Percentiles rank a stretch among this genome's conserved stretches.
Conservation (phyloP, 192 early-diverging fungal species). For the Ambispora gerdemannii region DNA sequence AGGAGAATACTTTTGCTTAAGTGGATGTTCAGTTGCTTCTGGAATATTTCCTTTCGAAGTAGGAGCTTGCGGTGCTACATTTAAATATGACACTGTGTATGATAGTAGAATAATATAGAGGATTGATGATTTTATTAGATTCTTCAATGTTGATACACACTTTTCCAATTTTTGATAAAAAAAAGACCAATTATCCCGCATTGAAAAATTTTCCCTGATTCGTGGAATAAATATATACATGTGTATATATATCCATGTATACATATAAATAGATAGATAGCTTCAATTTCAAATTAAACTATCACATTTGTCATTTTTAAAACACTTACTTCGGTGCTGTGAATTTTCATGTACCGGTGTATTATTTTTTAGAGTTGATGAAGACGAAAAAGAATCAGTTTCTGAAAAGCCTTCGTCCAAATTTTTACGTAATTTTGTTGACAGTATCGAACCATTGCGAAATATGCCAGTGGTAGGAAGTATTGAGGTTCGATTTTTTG, state of each 20-base stretch:
- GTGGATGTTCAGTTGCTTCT: not conserved
- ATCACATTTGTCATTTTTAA: not conserved
- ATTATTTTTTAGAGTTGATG: not conserved
- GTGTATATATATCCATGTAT: too few species aligned
- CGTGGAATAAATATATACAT: too few species aligned
- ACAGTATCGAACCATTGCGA: not conserved
- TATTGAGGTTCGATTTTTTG: not conserved
- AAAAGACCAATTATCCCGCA: too few species aligned
- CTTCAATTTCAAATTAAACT: too few species aligned
- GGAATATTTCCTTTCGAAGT: not conserved
- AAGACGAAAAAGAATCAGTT: not conserved
- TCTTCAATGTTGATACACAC: not conserved
- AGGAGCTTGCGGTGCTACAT: conserved; percentile 12
- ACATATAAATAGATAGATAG: too few species aligned
- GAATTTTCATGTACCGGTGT: not conserved
- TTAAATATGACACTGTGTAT: conserved; percentile 12
- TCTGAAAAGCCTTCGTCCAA: not conserved
- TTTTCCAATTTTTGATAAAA: not conserved
- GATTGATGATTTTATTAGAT: not conserved
- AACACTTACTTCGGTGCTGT: not conserved
- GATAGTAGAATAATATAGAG: not conserved
- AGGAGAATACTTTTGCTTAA: conserved; percentile 7
- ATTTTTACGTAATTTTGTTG: not conserved
- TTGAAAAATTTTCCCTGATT: too few species aligned
- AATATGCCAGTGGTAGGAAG: not conserved